phyloP scores from a whole-genome alignment of 345 rosid genomes.

The Linum trigynum region DNA sequence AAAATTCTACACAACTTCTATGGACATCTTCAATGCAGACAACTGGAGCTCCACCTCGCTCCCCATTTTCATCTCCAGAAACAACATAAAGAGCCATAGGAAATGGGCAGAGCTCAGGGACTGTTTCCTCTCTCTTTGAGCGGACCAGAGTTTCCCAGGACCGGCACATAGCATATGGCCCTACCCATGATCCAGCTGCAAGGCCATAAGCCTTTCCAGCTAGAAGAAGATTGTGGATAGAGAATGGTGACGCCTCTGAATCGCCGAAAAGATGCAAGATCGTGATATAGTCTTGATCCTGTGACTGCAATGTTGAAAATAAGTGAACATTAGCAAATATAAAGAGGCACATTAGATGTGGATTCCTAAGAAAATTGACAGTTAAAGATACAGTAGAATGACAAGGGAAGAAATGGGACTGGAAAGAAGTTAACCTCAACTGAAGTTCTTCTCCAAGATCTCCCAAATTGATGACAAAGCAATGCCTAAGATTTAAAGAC shows the following conservation, averaged over 20 bases:
- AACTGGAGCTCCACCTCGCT: conserved; percentile 94
- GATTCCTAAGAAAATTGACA: background rate
- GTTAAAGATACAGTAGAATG: background rate
- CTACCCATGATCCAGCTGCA: conserved; percentile 97
- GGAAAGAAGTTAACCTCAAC: conserved; percentile 32
- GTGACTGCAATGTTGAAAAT: conserved; percentile 38
- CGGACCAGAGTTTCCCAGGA: conserved; percentile 70
- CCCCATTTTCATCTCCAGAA: conserved; percentile 93
- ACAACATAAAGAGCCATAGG: conserved; percentile 85
- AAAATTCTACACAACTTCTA: conserved; percentile 58
- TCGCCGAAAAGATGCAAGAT: conserved; percentile 79
- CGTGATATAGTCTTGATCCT: conserved; percentile 53
- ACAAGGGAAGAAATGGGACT: background rate
- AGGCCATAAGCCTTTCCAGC: conserved; percentile 78
- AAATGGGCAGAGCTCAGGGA: conserved; percentile 29
- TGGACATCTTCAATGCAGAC: conserved; percentile 70
- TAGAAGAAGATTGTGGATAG: conserved; percentile 75
- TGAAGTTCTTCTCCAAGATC: conserved; percentile 69
- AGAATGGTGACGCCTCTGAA: conserved; percentile 53
- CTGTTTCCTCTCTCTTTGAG: conserved; percentile 36
- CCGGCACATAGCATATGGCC: conserved; percentile 92
- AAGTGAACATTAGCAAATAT: background rate
- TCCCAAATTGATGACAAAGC: conserved; percentile 71
- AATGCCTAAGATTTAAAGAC: conserved; percentile 40
- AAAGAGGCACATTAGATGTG: background rate